These are phyloP conservation scores for Arthrinium phaeospermum DNA, from an alignment of 2,329 filamentous ascomycete genomes.

Conservation along the genomic window DNA sequence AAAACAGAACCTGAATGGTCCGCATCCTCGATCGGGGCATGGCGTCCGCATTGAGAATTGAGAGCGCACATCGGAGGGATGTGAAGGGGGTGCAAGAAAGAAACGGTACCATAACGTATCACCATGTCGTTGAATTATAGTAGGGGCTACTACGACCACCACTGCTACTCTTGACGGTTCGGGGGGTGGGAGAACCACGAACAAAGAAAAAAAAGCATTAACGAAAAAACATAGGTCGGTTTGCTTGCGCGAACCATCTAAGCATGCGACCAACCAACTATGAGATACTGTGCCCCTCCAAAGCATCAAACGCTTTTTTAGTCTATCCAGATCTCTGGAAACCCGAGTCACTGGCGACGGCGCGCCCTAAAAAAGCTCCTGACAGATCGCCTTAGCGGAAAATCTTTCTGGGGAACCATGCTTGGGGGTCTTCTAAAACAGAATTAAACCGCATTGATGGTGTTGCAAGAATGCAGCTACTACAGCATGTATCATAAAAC, in stretches of 20 bases:
- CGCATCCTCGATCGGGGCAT: constrained; percentile 3
- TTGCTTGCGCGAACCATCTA: constrained; percentile 14
- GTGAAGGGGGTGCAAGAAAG: neutral
- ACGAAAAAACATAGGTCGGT: constrained; percentile 2
- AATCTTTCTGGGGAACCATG: constrained; percentile 43
- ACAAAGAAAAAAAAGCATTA: neutral
- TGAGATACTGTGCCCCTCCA: constrained; percentile 35
- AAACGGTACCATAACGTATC: neutral
- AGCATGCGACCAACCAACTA: constrained; percentile 18
- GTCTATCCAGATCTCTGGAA: constrained; percentile 38
- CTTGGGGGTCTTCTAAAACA: constrained; percentile 16
- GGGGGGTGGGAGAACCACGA: neutral
- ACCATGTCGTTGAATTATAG: constrained; percentile 21
- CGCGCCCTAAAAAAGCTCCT: constrained; percentile 40
- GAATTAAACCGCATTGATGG: constrained; percentile 7
- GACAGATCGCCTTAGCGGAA: constrained; percentile 43
- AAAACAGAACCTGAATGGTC: neutral
- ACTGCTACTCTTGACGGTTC: neutral
- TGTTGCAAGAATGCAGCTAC: constrained; percentile 15
- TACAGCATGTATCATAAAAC: constrained; percentile 7
- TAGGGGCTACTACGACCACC: constrained; percentile 1
- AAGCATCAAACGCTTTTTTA: constrained; percentile 43
- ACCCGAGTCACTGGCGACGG: constrained; percentile 29
- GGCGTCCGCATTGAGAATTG: constrained; percentile 1
- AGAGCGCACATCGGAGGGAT: neutral